Conservation (phyloP, 768 basidiomycete species). For the Macrolepiota dolichaula region DNA sequence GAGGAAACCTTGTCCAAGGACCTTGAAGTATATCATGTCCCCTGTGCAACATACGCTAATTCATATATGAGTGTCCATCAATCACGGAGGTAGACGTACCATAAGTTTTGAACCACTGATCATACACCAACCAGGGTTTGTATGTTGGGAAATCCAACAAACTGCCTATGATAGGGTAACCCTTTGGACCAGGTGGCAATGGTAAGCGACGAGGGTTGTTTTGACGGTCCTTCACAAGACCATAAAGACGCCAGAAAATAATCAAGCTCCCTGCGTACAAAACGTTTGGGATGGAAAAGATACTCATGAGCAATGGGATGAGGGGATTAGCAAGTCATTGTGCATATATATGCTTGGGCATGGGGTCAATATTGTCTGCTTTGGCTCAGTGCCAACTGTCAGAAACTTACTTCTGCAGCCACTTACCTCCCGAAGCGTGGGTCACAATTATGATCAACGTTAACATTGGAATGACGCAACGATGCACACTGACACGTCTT, state of each 20-base stretch:
- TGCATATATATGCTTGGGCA: no score
- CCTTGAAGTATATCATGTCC: conserved; percentile 16
- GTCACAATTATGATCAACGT: no score
- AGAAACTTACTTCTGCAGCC: no score
- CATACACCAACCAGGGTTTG: conserved; percentile 7
- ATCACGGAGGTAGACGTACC: neutral
- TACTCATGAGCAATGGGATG: no score
- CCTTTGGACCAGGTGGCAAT: conserved; percentile 6
- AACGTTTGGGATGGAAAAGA: no score
- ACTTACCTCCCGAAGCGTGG: no score
- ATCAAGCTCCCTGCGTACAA: no score
- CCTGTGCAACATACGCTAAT: neutral
- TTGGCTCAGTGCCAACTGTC: no score
- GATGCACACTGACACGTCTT: no score
- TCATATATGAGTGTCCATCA: neutral
- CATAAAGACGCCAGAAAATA: neutral
- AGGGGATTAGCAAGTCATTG: no score
- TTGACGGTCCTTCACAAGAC: neutral
- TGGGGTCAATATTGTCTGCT: no score
- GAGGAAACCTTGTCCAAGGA: conserved; percentile 12
- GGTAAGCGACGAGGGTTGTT: neutral
- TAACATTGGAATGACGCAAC: no score
- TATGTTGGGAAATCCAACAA: neutral
- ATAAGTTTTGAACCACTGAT: neutral
- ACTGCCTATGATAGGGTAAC: conserved; percentile 1